phyloP scores from a whole-genome alignment of 2,329 filamentous ascomycete genomes.

The Venturiaceae sp. region DNA sequence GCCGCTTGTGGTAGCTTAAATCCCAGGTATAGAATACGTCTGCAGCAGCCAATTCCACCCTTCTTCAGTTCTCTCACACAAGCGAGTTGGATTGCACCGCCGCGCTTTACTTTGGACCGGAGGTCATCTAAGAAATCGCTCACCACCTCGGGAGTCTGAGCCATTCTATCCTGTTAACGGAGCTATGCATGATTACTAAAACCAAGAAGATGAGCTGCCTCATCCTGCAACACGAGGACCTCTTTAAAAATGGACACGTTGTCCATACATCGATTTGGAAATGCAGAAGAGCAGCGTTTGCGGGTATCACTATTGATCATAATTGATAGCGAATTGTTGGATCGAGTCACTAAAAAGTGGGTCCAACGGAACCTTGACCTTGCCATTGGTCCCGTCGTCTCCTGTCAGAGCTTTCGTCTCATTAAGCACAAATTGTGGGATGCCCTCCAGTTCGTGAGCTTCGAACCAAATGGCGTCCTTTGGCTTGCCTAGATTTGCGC shows the following conservation, averaged over 20 bases:
- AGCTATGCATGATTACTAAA: conserved; percentile 42
- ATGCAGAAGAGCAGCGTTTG: conserved; percentile 22
- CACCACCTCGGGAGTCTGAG: conserved; percentile 41
- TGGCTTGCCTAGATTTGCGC: conserved; percentile 40
- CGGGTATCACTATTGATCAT: conserved; percentile 34
- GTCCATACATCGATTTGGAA: conserved; percentile 6
- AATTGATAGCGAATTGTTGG: conserved; percentile 38
- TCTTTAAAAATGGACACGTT: conserved; percentile 40
- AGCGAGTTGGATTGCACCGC: conserved; percentile 23
- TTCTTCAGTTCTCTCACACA: conserved; percentile 38
- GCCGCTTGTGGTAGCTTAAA: conserved; percentile 39
- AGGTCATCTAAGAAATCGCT: conserved; percentile 41
- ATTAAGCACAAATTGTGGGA: conserved; percentile 38
- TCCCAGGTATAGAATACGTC: conserved; percentile 43
- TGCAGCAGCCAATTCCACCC: conserved; percentile 25
- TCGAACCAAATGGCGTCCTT: conserved; percentile 41
- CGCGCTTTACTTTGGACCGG: conserved; percentile 29
- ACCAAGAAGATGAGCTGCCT: conserved; percentile 39
- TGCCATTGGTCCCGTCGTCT: conserved; percentile 36
- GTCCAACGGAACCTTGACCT: conserved; percentile 39
- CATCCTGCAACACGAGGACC: conserved; percentile 38
- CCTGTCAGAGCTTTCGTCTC: conserved; percentile 36
- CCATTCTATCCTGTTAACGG: conserved; percentile 44
- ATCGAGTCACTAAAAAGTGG: conserved; percentile 40
- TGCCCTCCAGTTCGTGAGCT: conserved; percentile 34